A percentile compares a stretch with the other conserved stretches of the same genome.
Evolutionary conservation across 2,329 filamentous ascomycete genomes (phyloP).

Genomic region (Aspergillus tanneri): DNA sequence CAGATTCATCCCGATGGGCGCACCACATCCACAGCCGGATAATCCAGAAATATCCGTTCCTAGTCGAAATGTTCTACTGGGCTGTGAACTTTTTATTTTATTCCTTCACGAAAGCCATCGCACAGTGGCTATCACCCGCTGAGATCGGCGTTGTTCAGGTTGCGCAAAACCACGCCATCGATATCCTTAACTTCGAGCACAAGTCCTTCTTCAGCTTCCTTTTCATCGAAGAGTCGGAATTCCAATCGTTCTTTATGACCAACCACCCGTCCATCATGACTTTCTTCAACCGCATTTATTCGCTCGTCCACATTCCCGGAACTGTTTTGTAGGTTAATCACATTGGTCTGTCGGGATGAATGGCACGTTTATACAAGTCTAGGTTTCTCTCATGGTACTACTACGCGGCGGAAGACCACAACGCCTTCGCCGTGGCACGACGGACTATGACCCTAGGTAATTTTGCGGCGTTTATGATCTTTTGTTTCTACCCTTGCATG

Average conservation of each 20-base stretch:
- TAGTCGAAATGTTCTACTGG: slow-evolving; percentile 76
- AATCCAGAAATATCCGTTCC: slow-evolving; percentile 66
- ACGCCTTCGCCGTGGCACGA: slow-evolving; percentile 56
- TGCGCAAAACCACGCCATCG: slow-evolving; percentile 47
- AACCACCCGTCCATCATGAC: slow-evolving; percentile 45
- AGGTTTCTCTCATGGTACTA: slow-evolving; percentile 47
- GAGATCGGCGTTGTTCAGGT: slow-evolving; percentile 50
- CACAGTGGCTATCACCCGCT: slow-evolving; percentile 52
- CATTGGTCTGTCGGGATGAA: background rate
- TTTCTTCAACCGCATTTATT: slow-evolving; percentile 51
- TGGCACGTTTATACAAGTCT: background rate
- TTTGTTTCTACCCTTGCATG: slow-evolving; percentile 65
- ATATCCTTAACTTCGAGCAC: slow-evolving; percentile 47
- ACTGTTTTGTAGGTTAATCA: slow-evolving; percentile 48
- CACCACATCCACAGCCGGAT: slow-evolving; percentile 61
- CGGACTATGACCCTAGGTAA: slow-evolving; percentile 64
- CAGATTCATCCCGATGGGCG: slow-evolving; percentile 62
- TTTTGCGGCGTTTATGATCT: slow-evolving; percentile 59
- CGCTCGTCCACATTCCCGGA: slow-evolving; percentile 53
- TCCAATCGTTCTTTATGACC: slow-evolving; percentile 48
- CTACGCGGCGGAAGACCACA: slow-evolving; percentile 42
- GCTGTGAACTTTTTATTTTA: slow-evolving; percentile 65
- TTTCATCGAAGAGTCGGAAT: slow-evolving; percentile 44
- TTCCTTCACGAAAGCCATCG: slow-evolving; percentile 56
- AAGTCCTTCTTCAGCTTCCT: slow-evolving; percentile 40